phyloP scores from a whole-genome alignment of 208 protist genomes.

The Angomonas deanei region DNA sequence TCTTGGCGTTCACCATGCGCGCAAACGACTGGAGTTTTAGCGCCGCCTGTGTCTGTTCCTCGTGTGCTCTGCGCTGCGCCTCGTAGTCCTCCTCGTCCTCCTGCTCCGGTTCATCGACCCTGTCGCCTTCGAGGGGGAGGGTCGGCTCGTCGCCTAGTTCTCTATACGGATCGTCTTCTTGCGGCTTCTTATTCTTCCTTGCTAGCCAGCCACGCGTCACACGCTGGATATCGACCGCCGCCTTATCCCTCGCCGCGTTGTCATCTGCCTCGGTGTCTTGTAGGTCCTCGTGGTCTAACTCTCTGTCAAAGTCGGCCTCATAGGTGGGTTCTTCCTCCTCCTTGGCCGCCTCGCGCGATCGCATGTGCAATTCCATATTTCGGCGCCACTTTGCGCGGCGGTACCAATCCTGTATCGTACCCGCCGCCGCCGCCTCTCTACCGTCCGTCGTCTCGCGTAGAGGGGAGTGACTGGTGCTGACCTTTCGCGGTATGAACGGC shows the following conservation, averaged over 20 bases:
- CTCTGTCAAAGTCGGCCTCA: slow-evolving; percentile 7
- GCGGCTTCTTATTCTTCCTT: background rate
- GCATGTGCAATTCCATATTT: slow-evolving; percentile 12
- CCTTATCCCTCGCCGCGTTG: background rate
- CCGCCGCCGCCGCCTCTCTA: slow-evolving; percentile 27
- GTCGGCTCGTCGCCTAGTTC: background rate
- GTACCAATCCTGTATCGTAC: slow-evolving; percentile 49
- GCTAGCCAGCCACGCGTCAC: slow-evolving; percentile 33
- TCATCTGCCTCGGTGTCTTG: slow-evolving; percentile 16
- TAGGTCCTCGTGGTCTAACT: background rate
- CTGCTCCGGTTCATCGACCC: background rate
- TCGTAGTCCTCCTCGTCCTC: slow-evolving; percentile 34
- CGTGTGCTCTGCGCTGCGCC: slow-evolving; percentile 21
- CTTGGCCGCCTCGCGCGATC: slow-evolving; percentile 6
- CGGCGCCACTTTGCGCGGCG: slow-evolving; percentile 27
- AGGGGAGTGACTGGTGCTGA: background rate
- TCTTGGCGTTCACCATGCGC: slow-evolving; percentile 46
- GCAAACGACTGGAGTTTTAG: slow-evolving; percentile 69
- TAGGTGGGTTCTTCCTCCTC: slow-evolving; percentile 18
- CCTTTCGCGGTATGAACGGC: background rate
- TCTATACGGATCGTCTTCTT: background rate
- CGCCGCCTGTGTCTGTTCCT: slow-evolving; percentile 32
- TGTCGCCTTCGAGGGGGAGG: background rate
- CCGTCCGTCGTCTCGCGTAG: slow-evolving; percentile 15
- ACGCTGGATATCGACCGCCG: slow-evolving; percentile 54